A percentile compares a stretch with the other conserved stretches of the same genome.
phyloP scores from a whole-genome alignment of 2,329 filamentous ascomycete genomes.

The Diaporthe aspalathi region DNA sequence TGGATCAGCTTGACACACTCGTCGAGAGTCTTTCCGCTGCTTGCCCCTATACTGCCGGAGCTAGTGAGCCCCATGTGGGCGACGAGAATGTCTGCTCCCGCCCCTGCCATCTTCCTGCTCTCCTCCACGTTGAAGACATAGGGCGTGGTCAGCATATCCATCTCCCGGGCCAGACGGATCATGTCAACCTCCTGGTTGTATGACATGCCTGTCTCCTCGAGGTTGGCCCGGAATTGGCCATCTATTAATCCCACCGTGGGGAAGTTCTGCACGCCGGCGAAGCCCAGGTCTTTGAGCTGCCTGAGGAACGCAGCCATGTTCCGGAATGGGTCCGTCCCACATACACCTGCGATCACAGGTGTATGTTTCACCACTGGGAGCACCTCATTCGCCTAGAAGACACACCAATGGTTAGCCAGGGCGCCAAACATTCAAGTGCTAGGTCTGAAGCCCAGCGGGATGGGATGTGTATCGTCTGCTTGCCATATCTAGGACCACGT shows the following conservation, averaged over 20 bases:
- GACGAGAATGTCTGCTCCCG: slow-evolving; percentile 75
- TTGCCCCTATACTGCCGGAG: slow-evolving; percentile 71
- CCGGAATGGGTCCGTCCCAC: slow-evolving; percentile 76
- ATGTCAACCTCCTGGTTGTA: slow-evolving; percentile 76
- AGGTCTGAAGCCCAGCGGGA: no score
- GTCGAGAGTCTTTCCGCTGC: slow-evolving; percentile 70
- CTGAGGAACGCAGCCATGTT: slow-evolving; percentile 69
- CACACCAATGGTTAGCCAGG: neutral
- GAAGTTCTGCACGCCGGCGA: slow-evolving; percentile 79
- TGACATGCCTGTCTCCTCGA: slow-evolving; percentile 80
- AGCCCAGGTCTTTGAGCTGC: slow-evolving; percentile 71
- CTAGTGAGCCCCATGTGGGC: slow-evolving; percentile 76
- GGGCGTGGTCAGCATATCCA: slow-evolving; percentile 74
- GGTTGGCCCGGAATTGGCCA: slow-evolving; percentile 72
- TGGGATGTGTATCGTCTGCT: slow-evolving; percentile 15
- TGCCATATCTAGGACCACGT: slow-evolving; percentile 76
- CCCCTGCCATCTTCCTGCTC: slow-evolving; percentile 69
- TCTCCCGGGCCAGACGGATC: slow-evolving; percentile 67
- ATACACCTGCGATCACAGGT: slow-evolving; percentile 77
- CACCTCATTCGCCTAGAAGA: slow-evolving; percentile 68
- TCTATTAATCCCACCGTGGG: slow-evolving; percentile 79
- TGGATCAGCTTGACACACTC: slow-evolving; percentile 73
- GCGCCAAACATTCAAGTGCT: no score
- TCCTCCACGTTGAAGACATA: slow-evolving; percentile 76
- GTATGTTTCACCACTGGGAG: slow-evolving; percentile 72